Evolutionary conservation across 352 stramenopile genomes (phyloP).

Genomic region (Globisporangium polare): DNA sequence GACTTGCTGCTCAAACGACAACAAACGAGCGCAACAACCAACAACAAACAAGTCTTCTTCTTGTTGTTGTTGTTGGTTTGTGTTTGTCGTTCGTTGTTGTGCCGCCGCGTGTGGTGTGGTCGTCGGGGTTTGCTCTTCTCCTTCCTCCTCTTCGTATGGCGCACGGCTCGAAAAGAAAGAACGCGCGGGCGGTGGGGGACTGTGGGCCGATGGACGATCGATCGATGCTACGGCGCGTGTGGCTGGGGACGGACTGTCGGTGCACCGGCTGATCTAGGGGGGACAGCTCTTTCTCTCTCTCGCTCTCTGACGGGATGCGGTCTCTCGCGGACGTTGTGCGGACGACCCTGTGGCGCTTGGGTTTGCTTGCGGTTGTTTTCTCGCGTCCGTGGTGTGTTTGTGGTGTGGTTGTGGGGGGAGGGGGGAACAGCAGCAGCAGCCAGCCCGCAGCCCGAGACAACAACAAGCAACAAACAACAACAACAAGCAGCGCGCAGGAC

Average conservation of each 20-base stretch:
- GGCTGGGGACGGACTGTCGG: slow-evolving; percentile 3
- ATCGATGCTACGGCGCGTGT: neutral
- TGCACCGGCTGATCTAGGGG: neutral
- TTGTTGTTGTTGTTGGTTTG: neutral
- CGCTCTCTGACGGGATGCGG: neutral
- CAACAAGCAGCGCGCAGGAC: too few relatives aligned
- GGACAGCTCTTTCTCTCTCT: slow-evolving; percentile 2
- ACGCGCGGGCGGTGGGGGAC: neutral
- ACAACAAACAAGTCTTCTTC: neutral
- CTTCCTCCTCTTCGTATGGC: neutral
- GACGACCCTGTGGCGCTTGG: too few relatives aligned
- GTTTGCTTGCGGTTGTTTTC: too few relatives aligned
- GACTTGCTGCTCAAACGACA: neutral
- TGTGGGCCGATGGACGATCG: neutral
- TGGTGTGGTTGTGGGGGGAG: too few relatives aligned
- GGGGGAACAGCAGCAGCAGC: too few relatives aligned
- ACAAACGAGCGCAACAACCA: neutral
- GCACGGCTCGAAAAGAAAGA: neutral
- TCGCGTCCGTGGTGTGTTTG: too few relatives aligned
- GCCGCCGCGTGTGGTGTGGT: slow-evolving; percentile 5
- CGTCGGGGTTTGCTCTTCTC: slow-evolving; percentile 1
- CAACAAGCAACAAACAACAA: too few relatives aligned
- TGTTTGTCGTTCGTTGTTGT: slow-evolving; percentile 7
- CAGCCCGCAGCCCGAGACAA: too few relatives aligned
- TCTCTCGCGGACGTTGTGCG: too few relatives aligned